Base-by-base conservation (phyloP, 129 eudicot genomes). In the Pulicaria dysenterica region DNA sequence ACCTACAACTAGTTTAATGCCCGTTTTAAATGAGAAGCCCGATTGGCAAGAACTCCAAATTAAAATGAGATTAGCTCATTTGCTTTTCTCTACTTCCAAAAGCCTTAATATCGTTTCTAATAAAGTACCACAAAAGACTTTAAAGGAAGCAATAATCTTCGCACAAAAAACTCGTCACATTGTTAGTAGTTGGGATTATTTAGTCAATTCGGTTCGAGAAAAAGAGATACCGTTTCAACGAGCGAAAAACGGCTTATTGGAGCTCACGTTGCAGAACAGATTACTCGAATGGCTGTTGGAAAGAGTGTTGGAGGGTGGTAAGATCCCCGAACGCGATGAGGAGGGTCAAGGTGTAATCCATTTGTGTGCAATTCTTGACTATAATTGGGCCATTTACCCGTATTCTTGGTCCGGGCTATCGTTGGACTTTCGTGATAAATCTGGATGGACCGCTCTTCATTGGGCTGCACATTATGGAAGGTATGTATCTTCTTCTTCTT, bases 361-460 rank as follows among this genome's bases (percentile, higher is more conserved):
- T 85, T 86, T 90, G 81, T 94, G 99, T 84, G 96, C 99, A 17
- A 83, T 94, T 79, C 81, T 94, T 40, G 97, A 85, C 61, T 94
- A 94, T 78, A 84, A 87, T 43, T 94, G 99, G 99, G 96, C 96
- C 37, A 87, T 94, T 34, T 83, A 84, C 74, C 99, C 96, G 16
- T 88, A 80, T 86, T 81, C 96, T 9, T 84, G 85, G 86, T 86
- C 97, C 9, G 91, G 99, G 11, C 72, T 94, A 49, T 94, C 97
- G 6, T 79, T 94, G 85, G 96, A 94, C 85, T 88, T 82, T 60
- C 88, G 99, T 60, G 99, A 94, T 69, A 94, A 86, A 60, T 67
- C 34, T 84, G 99, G 99, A 51, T 94, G 99, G 99, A 94, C 99
- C 3, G 97, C 99, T 61, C 93, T 94, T 77, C 99, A 94, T 82